Evolutionary conservation across 1,284 basidiomycete genomes (phyloP), one percentile per base, ranked within the genome.

Genomic region (Cerrena zonata): DNA sequence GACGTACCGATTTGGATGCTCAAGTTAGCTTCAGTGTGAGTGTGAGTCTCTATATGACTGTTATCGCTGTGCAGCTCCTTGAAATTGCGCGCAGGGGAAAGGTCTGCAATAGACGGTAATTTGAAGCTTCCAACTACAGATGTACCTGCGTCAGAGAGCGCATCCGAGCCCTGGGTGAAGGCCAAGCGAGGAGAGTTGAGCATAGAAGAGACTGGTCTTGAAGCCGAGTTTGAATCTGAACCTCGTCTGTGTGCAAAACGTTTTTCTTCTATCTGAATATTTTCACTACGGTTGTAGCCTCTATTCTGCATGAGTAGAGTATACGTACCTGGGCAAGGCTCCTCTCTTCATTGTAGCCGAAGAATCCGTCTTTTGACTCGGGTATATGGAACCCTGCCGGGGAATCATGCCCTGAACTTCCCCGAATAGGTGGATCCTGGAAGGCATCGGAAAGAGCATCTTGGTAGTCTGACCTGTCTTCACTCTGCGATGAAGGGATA

Each of bases 291-390:
- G 23, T 13, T 22, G 21, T 22, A 10, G 18, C 22, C 13, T 22
- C 15, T 5, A 42, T 15, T 22, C 5, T 5, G 5, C 5, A 7
- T 23, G 10, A 15, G 40, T 15, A 5, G 26, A 26, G 26, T n/a
- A 41, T 26, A 74, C 80, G 58, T 70, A 89, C 87, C 57, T 86
- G 86, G 58, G 82, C 79, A 40, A 84, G 71, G 40, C 70, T 80
- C 60, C 83, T 86, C 68, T 89, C 87, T 56, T 89, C 86, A 23
- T 73, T 74, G 64, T 89, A 89, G 3, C 82, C 82, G 63, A 86
- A 89, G 66, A 82, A 89, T 0, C 82, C 84, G 61, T 87, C 84
- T 54, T 77, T 74, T 5, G 78, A 65, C 58, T 82, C 74, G 1
- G 83, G 80, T 25, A 82, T 79, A 42, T 71, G 61, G n/a, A 85